phyloP scores from a whole-genome alignment of 164 flowering plant species.

The Macadamia tetraphylla region DNA sequence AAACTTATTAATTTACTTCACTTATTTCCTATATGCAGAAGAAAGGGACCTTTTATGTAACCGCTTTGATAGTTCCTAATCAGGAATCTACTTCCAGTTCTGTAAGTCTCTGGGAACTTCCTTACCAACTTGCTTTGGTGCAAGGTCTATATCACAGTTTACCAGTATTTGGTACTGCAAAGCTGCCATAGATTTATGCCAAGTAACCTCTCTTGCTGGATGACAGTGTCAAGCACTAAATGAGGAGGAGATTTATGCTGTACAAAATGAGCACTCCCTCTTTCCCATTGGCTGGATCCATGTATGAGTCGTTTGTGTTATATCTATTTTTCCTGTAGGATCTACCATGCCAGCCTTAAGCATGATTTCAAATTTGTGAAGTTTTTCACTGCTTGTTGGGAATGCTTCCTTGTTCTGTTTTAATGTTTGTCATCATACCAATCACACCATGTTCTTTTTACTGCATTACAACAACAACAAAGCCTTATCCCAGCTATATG shows the following conservation, averaged over 20 bases:
- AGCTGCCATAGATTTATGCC: not conserved
- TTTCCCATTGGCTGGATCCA: constrained; percentile 88
- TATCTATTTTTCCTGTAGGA: not conserved
- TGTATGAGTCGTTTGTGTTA: constrained; percentile 32
- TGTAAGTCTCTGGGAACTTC: constrained; percentile 22
- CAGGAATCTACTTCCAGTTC: constrained; percentile 66
- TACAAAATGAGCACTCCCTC: constrained; percentile 60
- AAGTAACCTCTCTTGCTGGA: constrained; percentile 9
- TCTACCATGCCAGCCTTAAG: not conserved
- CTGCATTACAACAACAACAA: not conserved
- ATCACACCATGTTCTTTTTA: not conserved
- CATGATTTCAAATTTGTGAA: not conserved
- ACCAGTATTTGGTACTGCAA: not conserved
- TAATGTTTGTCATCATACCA: not conserved
- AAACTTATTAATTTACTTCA: constrained; percentile 1
- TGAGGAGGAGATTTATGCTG: constrained; percentile 68
- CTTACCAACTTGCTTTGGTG: not conserved
- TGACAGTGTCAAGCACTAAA: constrained; percentile 67
- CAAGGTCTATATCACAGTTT: not conserved
- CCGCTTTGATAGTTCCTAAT: constrained; percentile 72
- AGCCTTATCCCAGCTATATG: too few species aligned
- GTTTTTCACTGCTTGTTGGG: not conserved
- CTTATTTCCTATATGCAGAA: constrained; percentile 31
- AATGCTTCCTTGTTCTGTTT: not conserved
- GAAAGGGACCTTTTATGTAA: constrained; percentile 48